These are phyloP conservation scores for Fusarium mangiferae DNA, from an alignment of 2,329 filamentous ascomycete species.

Conservation along the genomic window DNA sequence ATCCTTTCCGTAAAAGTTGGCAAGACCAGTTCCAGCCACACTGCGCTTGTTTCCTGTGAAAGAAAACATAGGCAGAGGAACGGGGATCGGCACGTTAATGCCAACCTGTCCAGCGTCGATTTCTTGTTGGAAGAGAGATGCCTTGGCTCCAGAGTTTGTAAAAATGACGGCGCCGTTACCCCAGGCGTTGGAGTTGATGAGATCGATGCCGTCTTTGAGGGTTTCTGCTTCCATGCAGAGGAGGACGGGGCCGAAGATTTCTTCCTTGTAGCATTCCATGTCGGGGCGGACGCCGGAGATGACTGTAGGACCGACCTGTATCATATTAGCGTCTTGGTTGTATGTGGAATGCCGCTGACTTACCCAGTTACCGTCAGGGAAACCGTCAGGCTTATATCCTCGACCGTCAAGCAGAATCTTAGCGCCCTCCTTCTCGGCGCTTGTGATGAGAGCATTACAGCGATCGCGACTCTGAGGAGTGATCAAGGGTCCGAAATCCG, in stretches of 20 bases:
- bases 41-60: slow-evolving; percentile 82
- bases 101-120: slow-evolving; percentile 85
- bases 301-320: slow-evolving; percentile 74
- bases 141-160: slow-evolving; percentile 76
- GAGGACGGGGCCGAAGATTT: slow-evolving; percentile 84
- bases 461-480: slow-evolving; percentile 77
- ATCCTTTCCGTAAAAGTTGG: slow-evolving; percentile 90
- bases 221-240: slow-evolving; percentile 79
- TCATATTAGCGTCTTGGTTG: too few species aligned
- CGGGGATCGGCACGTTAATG: slow-evolving; percentile 80
- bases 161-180: slow-evolving; percentile 85
- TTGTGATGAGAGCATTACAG: slow-evolving; percentile 77
- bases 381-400: slow-evolving; percentile 73
- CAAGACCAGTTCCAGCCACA: slow-evolving; percentile 86
- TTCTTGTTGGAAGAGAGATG: slow-evolving; percentile 76
- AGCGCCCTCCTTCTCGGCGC: slow-evolving; percentile 79
- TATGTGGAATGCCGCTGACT: too few species aligned
- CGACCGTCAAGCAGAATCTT: slow-evolving; percentile 81
- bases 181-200: slow-evolving; percentile 84
- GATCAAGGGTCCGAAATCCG: slow-evolving; percentile 81
- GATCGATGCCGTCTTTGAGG: slow-evolving; percentile 77
- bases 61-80: slow-evolving; percentile 73
- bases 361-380: slow-evolving; percentile 74
- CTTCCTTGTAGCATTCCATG: slow-evolving; percentile 83
- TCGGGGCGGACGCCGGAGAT: slow-evolving; percentile 78